A percentile compares a stretch with the other conserved stretches of the same genome.
phyloP scores from a whole-genome alignment of 805 yeast genomes.

The Metschnikowia borealis region DNA sequence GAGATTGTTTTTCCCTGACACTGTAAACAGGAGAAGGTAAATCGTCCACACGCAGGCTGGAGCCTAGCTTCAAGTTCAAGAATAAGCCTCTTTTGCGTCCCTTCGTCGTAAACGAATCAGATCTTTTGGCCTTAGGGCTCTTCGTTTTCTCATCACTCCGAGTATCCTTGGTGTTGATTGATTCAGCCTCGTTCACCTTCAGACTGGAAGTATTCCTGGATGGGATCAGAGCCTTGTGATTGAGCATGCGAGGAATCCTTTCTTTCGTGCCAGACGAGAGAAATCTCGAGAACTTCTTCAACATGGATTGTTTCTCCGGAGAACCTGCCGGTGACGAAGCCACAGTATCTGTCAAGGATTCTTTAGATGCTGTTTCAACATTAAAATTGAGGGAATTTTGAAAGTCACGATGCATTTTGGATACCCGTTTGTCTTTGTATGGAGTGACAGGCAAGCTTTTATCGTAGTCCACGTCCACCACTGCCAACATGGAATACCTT shows the following conservation, averaged over 20 bases:
- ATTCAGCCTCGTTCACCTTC: neutral
- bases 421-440: neutral
- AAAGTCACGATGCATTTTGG: neutral
- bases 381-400: neutral
- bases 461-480: slow-evolving; percentile 17
- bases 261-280: slow-evolving; percentile 8
- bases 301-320: slow-evolving; percentile 3
- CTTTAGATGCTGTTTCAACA: neutral
- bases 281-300: slow-evolving; percentile 9
- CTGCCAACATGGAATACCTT: slow-evolving; percentile 13
- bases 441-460: slow-evolving; percentile 15
- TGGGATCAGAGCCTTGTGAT: slow-evolving; percentile 4
- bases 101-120: neutral
- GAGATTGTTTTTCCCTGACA: slow-evolving; percentile 3
- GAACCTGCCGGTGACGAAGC: neutral
- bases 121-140: neutral
- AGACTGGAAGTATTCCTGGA: neutral
- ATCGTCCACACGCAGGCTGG: slow-evolving; percentile 1
- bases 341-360: neutral
- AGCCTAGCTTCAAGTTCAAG: slow-evolving; percentile 4
- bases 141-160: neutral
- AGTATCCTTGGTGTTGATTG: neutral
- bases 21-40: slow-evolving; percentile 7
- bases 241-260: slow-evolving; percentile 3
- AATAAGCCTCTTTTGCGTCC: neutral